Percentiles rank a stretch among this genome's conserved stretches.
phyloP scores from a whole-genome alignment of 768 basidiomycete species.

The Suillus plorans region DNA sequence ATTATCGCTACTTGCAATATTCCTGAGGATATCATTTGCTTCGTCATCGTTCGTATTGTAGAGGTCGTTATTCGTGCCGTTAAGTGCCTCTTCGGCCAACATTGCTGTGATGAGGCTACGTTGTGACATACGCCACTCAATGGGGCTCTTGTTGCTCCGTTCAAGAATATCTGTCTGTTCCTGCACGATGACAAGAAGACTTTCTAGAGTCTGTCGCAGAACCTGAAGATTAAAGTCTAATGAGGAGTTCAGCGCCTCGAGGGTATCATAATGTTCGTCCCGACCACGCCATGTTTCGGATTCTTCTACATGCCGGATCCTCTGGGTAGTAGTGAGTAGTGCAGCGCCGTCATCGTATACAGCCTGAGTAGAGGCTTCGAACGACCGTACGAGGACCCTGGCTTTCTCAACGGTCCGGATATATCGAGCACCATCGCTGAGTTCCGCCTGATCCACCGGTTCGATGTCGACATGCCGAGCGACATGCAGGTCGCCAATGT shows the following conservation, averaged over 20 bases:
- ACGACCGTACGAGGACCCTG: slow-evolving; percentile 42
- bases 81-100: slow-evolving; percentile 20
- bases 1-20: slow-evolving; percentile 10
- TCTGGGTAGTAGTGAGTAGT: slow-evolving; percentile 42
- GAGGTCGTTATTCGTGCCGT: slow-evolving; percentile 11
- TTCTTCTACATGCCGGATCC: slow-evolving; percentile 25
- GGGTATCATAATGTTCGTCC: slow-evolving; percentile 25
- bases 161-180: slow-evolving; percentile 42
- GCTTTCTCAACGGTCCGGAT: slow-evolving; percentile 45
- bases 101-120: slow-evolving; percentile 34
- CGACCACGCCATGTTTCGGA: slow-evolving; percentile 24
- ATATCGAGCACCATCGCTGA: slow-evolving; percentile 37
- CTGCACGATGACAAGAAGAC: slow-evolving; percentile 34
- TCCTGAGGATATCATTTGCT: slow-evolving; percentile 13
- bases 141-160: slow-evolving; percentile 37
- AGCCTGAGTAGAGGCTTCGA: slow-evolving; percentile 50
- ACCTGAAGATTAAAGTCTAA: slow-evolving; percentile 36
- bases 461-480: slow-evolving; percentile 54
- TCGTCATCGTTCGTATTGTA: slow-evolving; percentile 12
- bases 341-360: slow-evolving; percentile 48
- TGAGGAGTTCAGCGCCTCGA: slow-evolving; percentile 29
- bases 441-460: slow-evolving; percentile 32
- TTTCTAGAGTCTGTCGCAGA: slow-evolving; percentile 38
- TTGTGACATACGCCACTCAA: slow-evolving; percentile 48
- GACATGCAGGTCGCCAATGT: slow-evolving; percentile 49